A percentile compares a stretch with the other conserved stretches of the same genome.
These are phyloP conservation scores for Boechera stricta DNA, from an alignment of 345 rosid species.

Conservation along the genomic window DNA sequence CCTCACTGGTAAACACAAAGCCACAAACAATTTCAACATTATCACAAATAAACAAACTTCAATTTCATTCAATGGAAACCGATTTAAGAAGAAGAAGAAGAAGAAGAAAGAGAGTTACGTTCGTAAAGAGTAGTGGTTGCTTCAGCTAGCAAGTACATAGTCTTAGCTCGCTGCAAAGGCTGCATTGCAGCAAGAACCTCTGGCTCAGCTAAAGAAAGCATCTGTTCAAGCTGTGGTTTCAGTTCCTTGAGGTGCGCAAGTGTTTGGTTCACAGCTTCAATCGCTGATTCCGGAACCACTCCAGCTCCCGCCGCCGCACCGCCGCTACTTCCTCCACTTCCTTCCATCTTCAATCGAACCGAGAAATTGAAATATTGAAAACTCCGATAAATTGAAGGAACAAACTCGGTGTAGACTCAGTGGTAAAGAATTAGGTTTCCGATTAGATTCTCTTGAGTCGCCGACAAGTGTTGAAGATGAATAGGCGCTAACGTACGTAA, in stretches of 20 bases:
- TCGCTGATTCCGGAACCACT: slow-evolving; percentile 63
- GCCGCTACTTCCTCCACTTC: slow-evolving; percentile 43
- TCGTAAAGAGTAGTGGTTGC: slow-evolving; percentile 71
- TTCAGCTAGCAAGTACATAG: slow-evolving; percentile 65
- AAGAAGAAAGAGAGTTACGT: slow-evolving; percentile 44
- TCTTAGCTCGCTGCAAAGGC: slow-evolving; percentile 77
- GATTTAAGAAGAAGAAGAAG: not conserved
- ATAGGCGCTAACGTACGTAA: slow-evolving; percentile 24
- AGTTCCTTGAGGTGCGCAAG: slow-evolving; percentile 52
- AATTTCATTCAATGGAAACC: not conserved
- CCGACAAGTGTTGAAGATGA: slow-evolving; percentile 7
- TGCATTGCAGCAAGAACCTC: slow-evolving; percentile 68
- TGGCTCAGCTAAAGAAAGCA: slow-evolving; percentile 64
- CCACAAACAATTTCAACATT: not conserved
- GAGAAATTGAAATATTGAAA: slow-evolving; percentile 2
- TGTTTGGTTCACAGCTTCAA: slow-evolving; percentile 69
- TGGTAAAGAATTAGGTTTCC: slow-evolving; percentile 30
- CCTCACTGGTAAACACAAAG: slow-evolving; percentile 61
- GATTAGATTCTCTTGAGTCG: slow-evolving; percentile 23
- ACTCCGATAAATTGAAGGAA: not conserved
- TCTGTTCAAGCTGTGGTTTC: slow-evolving; percentile 57
- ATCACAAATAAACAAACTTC: slow-evolving; percentile 16
- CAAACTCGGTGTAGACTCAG: not conserved
- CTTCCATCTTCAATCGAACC: slow-evolving; percentile 47
- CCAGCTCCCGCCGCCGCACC: slow-evolving; percentile 27